These are phyloP conservation scores for Backusella parvicylindrica DNA, from an alignment of 192 early-diverging fungal genomes.

Conservation along the genomic window DNA sequence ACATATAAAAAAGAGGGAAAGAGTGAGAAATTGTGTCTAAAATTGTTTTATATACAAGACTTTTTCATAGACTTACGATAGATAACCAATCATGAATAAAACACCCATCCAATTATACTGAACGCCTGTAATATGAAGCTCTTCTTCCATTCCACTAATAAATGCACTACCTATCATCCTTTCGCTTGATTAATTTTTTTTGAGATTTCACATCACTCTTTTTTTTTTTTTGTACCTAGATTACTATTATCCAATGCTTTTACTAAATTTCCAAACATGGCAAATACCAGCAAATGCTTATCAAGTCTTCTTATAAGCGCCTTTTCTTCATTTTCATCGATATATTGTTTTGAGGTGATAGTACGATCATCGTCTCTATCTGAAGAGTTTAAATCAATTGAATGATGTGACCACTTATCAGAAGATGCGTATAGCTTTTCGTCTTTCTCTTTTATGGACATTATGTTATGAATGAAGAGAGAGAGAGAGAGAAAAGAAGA, in stretches of 20 bases:
- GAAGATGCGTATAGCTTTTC: not conserved
- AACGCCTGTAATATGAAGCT: constrained; percentile 27
- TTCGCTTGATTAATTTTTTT: not conserved
- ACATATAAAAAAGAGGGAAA: too few relatives aligned
- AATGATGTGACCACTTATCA: not conserved
- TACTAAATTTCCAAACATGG: constrained; percentile 38
- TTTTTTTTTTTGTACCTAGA: constrained; percentile 13
- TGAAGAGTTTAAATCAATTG: not conserved
- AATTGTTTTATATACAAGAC: not conserved
- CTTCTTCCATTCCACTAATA: constrained; percentile 43
- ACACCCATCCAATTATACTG: constrained; percentile 41
- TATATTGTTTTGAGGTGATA: not conserved
- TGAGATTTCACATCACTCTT: not conserved
- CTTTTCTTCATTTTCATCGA: constrained; percentile 13
- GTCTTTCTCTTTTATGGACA: not conserved
- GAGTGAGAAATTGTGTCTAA: not conserved
- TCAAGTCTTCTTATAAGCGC: constrained; percentile 27
- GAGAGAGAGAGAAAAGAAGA: not conserved
- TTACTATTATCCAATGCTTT: constrained; percentile 37
- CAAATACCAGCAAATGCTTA: constrained; percentile 30
- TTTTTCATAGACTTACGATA: constrained; percentile 13
- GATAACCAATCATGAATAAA: constrained; percentile 32
- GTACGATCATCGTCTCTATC: not conserved
- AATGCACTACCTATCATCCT: constrained; percentile 31
- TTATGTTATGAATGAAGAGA: not conserved